phyloP scores from a whole-genome alignment of 78 protist genomes.

The Andalucia godoyi region DNA sequence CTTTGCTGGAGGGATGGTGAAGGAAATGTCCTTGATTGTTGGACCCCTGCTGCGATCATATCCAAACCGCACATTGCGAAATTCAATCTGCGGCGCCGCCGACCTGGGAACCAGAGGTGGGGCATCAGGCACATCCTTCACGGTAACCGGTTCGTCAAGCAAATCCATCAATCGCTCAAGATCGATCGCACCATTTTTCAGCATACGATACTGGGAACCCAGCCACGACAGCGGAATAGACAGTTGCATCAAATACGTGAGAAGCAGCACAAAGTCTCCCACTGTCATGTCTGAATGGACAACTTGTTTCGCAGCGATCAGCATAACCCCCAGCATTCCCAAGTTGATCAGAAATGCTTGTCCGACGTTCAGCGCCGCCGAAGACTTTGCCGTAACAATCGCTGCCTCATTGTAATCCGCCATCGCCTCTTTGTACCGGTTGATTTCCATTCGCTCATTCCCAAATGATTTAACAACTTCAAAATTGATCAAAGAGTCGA shows the following conservation, averaged over 20 bases:
- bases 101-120: background rate
- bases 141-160: background rate
- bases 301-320: constrained; percentile 44
- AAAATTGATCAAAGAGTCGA: constrained; percentile 62
- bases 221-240: constrained; percentile 77
- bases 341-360: constrained; percentile 62
- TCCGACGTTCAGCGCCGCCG: constrained; percentile 68
- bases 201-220: constrained; percentile 77
- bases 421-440: background rate
- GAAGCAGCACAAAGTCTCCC: constrained; percentile 69
- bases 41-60: constrained; percentile 16
- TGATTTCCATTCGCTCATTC: constrained; percentile 46
- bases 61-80: constrained; percentile 47
- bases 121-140: background rate
- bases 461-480: constrained; percentile 78
- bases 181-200: constrained; percentile 58
- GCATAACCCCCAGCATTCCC: constrained; percentile 59
- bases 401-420: constrained; percentile 45
- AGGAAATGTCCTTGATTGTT: constrained; percentile 38
- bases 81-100: constrained; percentile 38
- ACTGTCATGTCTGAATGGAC: constrained; percentile 44
- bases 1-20: constrained; percentile 55
- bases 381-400: constrained; percentile 19
- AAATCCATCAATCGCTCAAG: constrained; percentile 61
- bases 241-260: constrained; percentile 75